Conservation (phyloP, 2,329 filamentous ascomycete species). For the Ilyonectria sp. region DNA sequence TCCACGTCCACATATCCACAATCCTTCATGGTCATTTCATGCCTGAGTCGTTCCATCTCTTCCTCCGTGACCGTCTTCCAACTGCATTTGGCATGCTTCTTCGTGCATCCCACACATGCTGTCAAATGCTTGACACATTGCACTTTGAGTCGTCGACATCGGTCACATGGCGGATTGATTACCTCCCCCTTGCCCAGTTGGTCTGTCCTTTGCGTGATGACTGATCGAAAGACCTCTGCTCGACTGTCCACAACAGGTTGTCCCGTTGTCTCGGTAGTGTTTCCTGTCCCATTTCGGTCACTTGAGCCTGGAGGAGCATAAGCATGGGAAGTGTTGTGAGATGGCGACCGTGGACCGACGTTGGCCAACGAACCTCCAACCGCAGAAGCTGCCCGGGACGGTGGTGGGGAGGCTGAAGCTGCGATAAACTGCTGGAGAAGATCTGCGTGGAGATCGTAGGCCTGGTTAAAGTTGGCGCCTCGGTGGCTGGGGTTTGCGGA, state of each 20-base stretch:
- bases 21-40: slow-evolving; percentile 46
- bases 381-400: slow-evolving; percentile 48
- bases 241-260: slow-evolving; percentile 45
- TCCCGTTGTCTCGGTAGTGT: slow-evolving; percentile 47
- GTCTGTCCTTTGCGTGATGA: slow-evolving; percentile 84
- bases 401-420: slow-evolving; percentile 40
- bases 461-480: slow-evolving; percentile 47
- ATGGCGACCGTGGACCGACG: slow-evolving; percentile 47
- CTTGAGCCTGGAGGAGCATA: slow-evolving; percentile 16
- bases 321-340: slow-evolving; percentile 41
- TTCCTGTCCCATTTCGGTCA: slow-evolving; percentile 31
- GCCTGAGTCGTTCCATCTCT: slow-evolving; percentile 63
- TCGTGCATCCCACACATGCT: slow-evolving; percentile 89
- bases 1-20: slow-evolving; percentile 38
- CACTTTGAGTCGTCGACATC: slow-evolving; percentile 84
- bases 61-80: slow-evolving; percentile 87
- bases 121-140: slow-evolving; percentile 90
- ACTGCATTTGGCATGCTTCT: slow-evolving; percentile 90
- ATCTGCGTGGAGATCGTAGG: slow-evolving; percentile 67
- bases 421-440: slow-evolving; percentile 68
- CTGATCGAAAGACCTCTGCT: slow-evolving; percentile 57
- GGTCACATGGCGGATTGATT: slow-evolving; percentile 87
- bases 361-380: slow-evolving; percentile 45
- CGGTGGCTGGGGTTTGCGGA: slow-evolving; percentile 50
- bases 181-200: slow-evolving; percentile 80